Percentiles rank a stretch among this genome's conserved stretches.
Evolutionary conservation across 1,139 yeast species (phyloP).

Genomic region (Candida mesenterica): DNA sequence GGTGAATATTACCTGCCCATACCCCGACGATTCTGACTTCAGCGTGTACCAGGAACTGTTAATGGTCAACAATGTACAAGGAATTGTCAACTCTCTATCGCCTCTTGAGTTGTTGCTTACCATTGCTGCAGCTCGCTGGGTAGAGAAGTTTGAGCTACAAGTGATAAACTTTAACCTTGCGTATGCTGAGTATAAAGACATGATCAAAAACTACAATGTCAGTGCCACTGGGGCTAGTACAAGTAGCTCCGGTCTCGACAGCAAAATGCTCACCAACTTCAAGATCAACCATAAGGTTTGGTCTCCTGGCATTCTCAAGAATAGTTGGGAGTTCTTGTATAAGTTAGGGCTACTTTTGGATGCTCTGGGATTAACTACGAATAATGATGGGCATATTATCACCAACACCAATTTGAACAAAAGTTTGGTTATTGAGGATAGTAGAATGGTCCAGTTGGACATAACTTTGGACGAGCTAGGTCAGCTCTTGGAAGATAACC

Average conservation of each 20-base stretch:
- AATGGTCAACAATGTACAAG: constrained; percentile 26
- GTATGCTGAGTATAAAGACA: constrained; percentile 68
- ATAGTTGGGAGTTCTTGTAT: constrained; percentile 54
- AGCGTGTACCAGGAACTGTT: constrained; percentile 19
- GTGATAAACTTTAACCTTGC: constrained; percentile 72
- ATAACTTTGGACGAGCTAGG: constrained; percentile 45
- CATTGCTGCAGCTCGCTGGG: constrained; percentile 72
- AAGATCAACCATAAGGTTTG: constrained; percentile 46
- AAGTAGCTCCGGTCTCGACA: constrained; percentile 31
- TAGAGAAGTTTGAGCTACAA: constrained; percentile 55
- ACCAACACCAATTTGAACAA: constrained; percentile 32
- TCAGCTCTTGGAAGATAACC: constrained; percentile 28
- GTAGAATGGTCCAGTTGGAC: constrained; percentile 48
- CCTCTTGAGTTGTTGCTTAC: constrained; percentile 67
- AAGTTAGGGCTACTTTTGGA: constrained; percentile 39
- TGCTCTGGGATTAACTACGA: constrained; percentile 30
- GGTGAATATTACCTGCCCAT: constrained; percentile 26
- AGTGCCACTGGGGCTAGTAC: constrained; percentile 28
- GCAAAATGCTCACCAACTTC: constrained; percentile 30
- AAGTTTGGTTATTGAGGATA: constrained; percentile 40
- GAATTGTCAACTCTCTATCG: constrained; percentile 49
- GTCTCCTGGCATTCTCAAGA: constrained; percentile 47
- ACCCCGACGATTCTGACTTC: constrained; percentile 33
- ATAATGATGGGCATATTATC: constrained; percentile 32
- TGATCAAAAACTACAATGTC: constrained; percentile 48